A percentile compares a stretch with the other conserved stretches of the same genome.
Evolutionary conservation across 352 stramenopile species (phyloP).

Genomic region (Phytophthora pseudosyringae): DNA sequence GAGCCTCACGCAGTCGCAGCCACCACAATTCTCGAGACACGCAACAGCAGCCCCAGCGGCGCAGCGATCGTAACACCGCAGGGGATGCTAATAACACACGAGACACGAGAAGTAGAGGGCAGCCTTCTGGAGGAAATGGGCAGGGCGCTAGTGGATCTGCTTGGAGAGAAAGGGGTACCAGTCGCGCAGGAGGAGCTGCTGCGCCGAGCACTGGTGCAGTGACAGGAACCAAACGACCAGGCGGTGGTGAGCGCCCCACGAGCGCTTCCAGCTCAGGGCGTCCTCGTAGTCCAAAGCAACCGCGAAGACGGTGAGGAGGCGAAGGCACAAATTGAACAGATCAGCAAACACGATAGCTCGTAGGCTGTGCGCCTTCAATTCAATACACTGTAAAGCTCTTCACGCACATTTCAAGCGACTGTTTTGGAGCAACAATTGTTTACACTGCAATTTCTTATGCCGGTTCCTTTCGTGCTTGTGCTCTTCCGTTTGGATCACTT

Average conservation of each 20-base stretch:
- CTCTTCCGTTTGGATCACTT: conserved; percentile 20
- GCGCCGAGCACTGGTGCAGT: conserved; percentile 29
- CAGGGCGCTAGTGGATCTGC: conserved; percentile 22
- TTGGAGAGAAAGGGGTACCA: conserved; percentile 57
- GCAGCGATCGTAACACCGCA: conserved; percentile 49
- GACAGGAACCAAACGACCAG: conserved; percentile 40
- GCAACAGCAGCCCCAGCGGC: conserved; percentile 41
- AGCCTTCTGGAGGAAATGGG: conserved; percentile 25
- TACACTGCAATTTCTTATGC: neutral
- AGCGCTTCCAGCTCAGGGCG: conserved; percentile 36
- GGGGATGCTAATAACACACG: conserved; percentile 35
- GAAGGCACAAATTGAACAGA: conserved; percentile 2
- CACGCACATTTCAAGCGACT: neutral
- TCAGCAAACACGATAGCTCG: neutral
- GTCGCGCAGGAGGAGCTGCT: conserved; percentile 22
- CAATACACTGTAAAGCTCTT: conserved; percentile 12
- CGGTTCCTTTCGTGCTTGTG: conserved; percentile 3
- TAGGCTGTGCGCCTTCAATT: neutral
- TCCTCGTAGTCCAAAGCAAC: conserved; percentile 50
- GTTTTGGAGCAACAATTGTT: conserved; percentile 1
- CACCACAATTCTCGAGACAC: conserved; percentile 57
- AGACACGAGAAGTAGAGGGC: conserved; percentile 32
- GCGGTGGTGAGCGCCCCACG: conserved; percentile 35
- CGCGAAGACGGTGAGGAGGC: conserved; percentile 37
- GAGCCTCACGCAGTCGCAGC: conserved; percentile 47